phyloP scores from a whole-genome alignment of 306 rosid genomes.

The Prunus davidiana region DNA sequence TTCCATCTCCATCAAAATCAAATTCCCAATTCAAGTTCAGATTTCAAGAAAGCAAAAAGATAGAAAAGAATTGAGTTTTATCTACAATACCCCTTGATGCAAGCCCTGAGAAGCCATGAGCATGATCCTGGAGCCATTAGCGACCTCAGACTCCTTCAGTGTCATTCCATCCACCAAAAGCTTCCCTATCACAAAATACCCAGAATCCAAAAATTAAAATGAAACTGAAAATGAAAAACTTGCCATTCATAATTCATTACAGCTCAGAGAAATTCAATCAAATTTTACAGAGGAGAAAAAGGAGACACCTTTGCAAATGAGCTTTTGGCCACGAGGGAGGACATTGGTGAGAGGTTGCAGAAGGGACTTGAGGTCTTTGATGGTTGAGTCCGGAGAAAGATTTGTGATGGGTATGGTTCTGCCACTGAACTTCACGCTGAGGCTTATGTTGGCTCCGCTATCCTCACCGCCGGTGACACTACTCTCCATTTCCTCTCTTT shows the following conservation, averaged over 20 bases:
- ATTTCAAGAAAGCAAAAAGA: not conserved
- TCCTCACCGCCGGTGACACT: constrained; percentile 10
- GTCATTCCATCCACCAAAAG: constrained; percentile 72
- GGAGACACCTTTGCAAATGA: constrained; percentile 73
- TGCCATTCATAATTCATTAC: not conserved
- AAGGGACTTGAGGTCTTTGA: constrained; percentile 74
- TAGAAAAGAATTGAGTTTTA: not conserved
- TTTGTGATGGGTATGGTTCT: constrained; percentile 42
- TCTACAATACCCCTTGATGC: constrained; percentile 81
- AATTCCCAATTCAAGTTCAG: not conserved
- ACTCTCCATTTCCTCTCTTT: constrained; percentile 34
- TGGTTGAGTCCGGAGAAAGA: constrained; percentile 55
- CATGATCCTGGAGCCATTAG: constrained; percentile 76
- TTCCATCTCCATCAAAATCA: not conserved
- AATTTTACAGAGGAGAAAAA: not conserved
- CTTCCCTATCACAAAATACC: constrained; percentile 54
- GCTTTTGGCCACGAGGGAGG: constrained; percentile 92
- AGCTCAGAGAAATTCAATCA: not conserved
- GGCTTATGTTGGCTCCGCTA: constrained; percentile 23
- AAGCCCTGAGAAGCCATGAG: constrained; percentile 92
- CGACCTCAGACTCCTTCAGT: constrained; percentile 53
- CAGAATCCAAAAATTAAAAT: constrained; percentile 10
- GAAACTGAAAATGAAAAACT: no score
- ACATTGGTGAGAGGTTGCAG: constrained; percentile 78
- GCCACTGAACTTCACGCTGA: constrained; percentile 42